These are phyloP conservation scores for Cymbidium sinense DNA, from an alignment of 106 monocot species.

Conservation along the genomic window DNA sequence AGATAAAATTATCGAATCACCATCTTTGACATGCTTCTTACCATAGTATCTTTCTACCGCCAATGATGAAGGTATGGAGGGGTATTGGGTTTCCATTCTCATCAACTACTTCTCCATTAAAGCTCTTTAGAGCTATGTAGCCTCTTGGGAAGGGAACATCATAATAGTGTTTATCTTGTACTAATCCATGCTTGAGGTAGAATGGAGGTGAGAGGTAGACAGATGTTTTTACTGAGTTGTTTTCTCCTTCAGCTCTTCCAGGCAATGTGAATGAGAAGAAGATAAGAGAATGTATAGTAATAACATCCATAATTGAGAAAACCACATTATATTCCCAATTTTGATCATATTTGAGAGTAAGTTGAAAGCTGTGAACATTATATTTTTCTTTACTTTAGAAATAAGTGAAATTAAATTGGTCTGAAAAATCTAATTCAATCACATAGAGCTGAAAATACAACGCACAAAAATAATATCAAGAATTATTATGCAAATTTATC, in stretches of 20 bases:
- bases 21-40: neutral
- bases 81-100: constrained; percentile 49
- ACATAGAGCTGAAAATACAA: too few species aligned
- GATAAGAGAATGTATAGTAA: neutral
- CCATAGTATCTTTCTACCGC: constrained; percentile 47
- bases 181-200: constrained; percentile 44
- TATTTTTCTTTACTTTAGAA: too few species aligned
- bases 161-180: constrained; percentile 34
- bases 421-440: too few species aligned
- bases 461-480: too few species aligned
- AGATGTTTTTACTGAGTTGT: constrained; percentile 30
- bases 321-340: constrained; percentile 13
- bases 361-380: too few species aligned
- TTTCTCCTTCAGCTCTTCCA: neutral
- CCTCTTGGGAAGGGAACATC: constrained; percentile 68
- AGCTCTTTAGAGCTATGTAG: constrained; percentile 77
- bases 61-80: constrained; percentile 84
- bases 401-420: too few species aligned
- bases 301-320: constrained; percentile 5
- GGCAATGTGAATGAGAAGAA: neutral
- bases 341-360: neutral
- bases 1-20: constrained; percentile 3
- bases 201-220: constrained; percentile 61
- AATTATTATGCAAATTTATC: too few species aligned
- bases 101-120: constrained; percentile 65